Base-by-base conservation (phyloP, 176 grass and related monocot genomes). In the Metroxylon sagu region DNA sequence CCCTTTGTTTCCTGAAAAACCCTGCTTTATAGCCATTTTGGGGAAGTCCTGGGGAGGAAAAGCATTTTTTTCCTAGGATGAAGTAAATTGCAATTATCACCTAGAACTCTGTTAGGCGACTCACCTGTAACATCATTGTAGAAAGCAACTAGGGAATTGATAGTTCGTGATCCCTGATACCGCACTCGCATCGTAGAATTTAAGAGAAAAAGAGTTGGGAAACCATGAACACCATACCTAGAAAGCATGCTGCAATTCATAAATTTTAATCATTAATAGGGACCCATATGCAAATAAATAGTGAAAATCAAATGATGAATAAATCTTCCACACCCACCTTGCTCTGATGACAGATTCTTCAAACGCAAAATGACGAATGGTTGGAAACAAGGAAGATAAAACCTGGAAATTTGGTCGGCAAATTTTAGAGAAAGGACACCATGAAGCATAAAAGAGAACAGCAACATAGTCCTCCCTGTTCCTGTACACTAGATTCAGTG, bases 221-320 rank as follows among this genome's bases (percentile, higher is more conserved):
- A 96, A 64, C 91, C 92, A 82, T 96, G 87, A 61, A 96, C 89
- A 39, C 92, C 83, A 19, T 96, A 87, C 74, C 87, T 87, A n/a
- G 92, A 89, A 48, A 96, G 82, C 69, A 90, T 85, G 72, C 91
- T 96, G 77, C 74, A 76, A 39, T 69, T 68, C 50, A 43, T 35
- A 69, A 68, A 29, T 50, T 65, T 14, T 60, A 61, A 60, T 66
- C 39, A 55, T 54, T 19, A 81, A 14, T 43, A 43, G 35, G 35
- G 35, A 12, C 35, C 54, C 63, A 48, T 69, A 66, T 54, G 12
- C 25, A 74, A 48, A 77, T 53, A 8, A 53, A 56, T 56, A 2
- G 8, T 12, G 35, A 43, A 43, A 10, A 43, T 43, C 35, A 12
- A 43, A 14, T 14, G 35, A 43, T 43, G 8, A 43, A 43, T 43